Base-by-base conservation (phyloP, 257 asterid genomes). In the Capsicum baccatum region DNA sequence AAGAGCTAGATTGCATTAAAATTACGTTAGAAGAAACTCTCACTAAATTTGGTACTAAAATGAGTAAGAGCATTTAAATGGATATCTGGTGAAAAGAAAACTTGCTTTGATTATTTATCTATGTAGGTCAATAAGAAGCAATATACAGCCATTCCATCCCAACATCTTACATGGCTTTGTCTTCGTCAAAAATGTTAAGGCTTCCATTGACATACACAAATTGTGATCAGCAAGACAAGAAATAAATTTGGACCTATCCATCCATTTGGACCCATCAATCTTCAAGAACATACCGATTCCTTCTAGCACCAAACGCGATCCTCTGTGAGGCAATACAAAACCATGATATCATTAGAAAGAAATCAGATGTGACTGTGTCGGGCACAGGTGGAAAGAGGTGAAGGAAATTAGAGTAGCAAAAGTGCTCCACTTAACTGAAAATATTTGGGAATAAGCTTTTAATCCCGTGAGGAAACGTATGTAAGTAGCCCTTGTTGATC, bases 381-480 rank as follows among this genome's bases (percentile, higher is more conserved):
- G 35, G 58, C 68, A 48, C 58, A 13, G 13, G 39, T 33, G 48
- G 42, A 62, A 50, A 62, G 37, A 80, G 9, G 52, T 2, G 4
- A 37, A 6, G 9, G 13, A 9, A 78, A 21, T 9, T 26, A 15
- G 44, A 69, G 70, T 54, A 56, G 56, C 21, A 63, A 60, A 47
- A 56, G 50, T 60, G 85, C 2, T 37, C 26, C 57, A 83, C 95
- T 86, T 87, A 91, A 96, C 99, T 85, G 98, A 92, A 89, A 96
- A 96, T 85, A 96, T 94, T 92, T 93, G 94, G 71, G 99, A 91
- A 86, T 93, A 96, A 85, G 99, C 98, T 89, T 96, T 96, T 83
- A 93, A 85, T 88, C 99, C 99, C 2, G 98, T 94, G 81, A 96
- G 97, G 85, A 92, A 96, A 33, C 97, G 98, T n/a, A 96, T 92